These are phyloP conservation scores for Penicillium sp. DNA, from an alignment of 2,329 filamentous ascomycete species.

Conservation along the genomic window DNA sequence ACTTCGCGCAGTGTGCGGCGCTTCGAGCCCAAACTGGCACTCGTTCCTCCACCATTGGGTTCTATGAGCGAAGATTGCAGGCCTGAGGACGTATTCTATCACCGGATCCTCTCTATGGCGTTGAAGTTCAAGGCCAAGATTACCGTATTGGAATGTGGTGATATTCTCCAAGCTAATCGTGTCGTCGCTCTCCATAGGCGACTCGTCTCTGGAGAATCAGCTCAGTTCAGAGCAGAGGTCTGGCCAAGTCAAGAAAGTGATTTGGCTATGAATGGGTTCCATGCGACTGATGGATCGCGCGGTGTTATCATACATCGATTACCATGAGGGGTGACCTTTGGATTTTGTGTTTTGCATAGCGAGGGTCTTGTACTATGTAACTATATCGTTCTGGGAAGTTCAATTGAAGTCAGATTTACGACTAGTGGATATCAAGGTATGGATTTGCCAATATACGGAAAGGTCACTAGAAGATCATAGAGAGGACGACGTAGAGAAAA, in stretches of 20 bases:
- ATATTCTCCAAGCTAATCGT: constrained; percentile 32
- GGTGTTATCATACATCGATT: constrained; percentile 20
- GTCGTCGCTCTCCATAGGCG: constrained; percentile 24
- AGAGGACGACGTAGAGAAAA: background rate
- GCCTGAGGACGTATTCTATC: constrained; percentile 38
- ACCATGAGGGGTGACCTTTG: background rate
- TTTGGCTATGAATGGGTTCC: constrained; percentile 20
- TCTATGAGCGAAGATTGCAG: background rate
- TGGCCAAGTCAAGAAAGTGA: constrained; percentile 21
- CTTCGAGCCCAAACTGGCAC: constrained; percentile 74
- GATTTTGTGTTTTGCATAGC: background rate
- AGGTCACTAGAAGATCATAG: background rate
- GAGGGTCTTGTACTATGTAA: background rate
- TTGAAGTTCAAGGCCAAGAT: constrained; percentile 25
- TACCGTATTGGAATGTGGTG: constrained; percentile 39
- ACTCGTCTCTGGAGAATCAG: constrained; percentile 2
- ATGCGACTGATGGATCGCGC: constrained; percentile 20
- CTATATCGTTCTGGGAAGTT: background rate
- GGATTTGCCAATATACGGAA: background rate
- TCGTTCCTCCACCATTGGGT: constrained; percentile 57
- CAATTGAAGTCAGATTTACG: background rate
- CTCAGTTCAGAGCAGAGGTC: constrained; percentile 9
- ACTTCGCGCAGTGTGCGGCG: constrained; percentile 72
- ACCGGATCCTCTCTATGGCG: constrained; percentile 29
- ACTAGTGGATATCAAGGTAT: background rate